These are phyloP conservation scores for Chenopodium album DNA, from an alignment of 148 eudicot species.

Conservation along the genomic window DNA sequence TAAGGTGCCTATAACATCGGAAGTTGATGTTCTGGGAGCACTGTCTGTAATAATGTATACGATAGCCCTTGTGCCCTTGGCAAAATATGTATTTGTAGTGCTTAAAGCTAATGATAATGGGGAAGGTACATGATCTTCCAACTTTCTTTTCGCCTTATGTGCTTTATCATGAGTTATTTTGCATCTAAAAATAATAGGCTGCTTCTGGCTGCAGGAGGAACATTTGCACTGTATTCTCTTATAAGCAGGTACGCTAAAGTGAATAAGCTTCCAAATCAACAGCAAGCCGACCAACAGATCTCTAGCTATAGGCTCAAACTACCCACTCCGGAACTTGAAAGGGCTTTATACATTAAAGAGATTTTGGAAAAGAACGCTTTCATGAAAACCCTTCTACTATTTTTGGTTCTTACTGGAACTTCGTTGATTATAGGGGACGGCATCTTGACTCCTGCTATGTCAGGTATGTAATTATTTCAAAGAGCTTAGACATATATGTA, in stretches of 20 bases:
- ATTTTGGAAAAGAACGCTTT: conserved; percentile 56
- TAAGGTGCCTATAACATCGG: conserved; percentile 80
- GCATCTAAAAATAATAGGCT: conserved; percentile 16
- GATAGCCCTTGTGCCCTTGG: conserved; percentile 78
- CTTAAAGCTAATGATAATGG: conserved; percentile 97
- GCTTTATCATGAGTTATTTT: background rate
- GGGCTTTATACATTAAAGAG: conserved; percentile 86
- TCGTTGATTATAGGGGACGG: conserved; percentile 97
- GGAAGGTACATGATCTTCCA: conserved; percentile 60
- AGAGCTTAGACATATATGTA: background rate
- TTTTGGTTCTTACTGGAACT: conserved; percentile 86
- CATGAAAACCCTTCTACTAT: conserved; percentile 63
- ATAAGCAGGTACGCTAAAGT: conserved; percentile 89
- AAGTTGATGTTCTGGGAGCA: conserved; percentile 81
- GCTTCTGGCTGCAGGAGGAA: conserved; percentile 65
- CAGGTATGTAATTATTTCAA: conserved; percentile 48
- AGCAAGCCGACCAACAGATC: conserved; percentile 80
- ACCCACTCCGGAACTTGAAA: conserved; percentile 93
- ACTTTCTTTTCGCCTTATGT: background rate
- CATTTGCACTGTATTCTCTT: conserved; percentile 90
- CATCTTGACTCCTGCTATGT: conserved; percentile 93
- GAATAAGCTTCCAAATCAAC: conserved; percentile 83
- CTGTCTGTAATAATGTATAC: conserved; percentile 87
- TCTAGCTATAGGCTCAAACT: conserved; percentile 90
- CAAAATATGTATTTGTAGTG: conserved; percentile 84